phyloP scores from a whole-genome alignment of 176 grass and related monocot genomes.

The Coix lacrymajobi region DNA sequence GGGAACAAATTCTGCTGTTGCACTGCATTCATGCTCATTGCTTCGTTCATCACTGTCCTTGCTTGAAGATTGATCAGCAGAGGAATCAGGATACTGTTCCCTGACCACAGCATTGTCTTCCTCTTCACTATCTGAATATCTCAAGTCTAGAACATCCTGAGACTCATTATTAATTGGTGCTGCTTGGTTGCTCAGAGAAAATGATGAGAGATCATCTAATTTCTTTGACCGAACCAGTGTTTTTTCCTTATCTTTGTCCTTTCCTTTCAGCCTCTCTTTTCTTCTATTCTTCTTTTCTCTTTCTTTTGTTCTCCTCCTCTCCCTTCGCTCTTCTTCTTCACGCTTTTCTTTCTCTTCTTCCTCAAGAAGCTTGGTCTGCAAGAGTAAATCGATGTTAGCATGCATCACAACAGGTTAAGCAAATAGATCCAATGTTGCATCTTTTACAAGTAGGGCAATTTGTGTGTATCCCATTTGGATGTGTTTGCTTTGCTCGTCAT shows the following conservation, averaged over 20 bases:
- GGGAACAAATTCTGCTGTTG: slow-evolving; percentile 21
- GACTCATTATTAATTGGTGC: slow-evolving; percentile 19
- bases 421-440: not conserved
- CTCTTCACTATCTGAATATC: slow-evolving; percentile 35
- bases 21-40: slow-evolving; percentile 4
- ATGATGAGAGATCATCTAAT: not conserved
- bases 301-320: slow-evolving; percentile 69
- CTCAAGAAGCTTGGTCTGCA: slow-evolving; percentile 74
- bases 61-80: slow-evolving; percentile 29
- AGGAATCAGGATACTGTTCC: slow-evolving; percentile 19
- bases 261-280: slow-evolving; percentile 79
- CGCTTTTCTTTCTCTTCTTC: slow-evolving; percentile 91
- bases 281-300: slow-evolving; percentile 85
- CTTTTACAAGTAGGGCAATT: not conserved
- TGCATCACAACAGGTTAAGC: not conserved
- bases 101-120: slow-evolving; percentile 20
- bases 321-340: slow-evolving; percentile 78
- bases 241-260: slow-evolving; percentile 56
- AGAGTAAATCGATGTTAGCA: slow-evolving; percentile 6
- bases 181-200: slow-evolving; percentile 4
- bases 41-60: not conserved
- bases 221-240: slow-evolving; percentile 33
- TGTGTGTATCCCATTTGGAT: not conserved
- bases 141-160: slow-evolving; percentile 5
- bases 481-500: not conserved